Evolutionary conservation across 345 rosid genomes (phyloP).

Genomic region (Angophora floribunda): DNA sequence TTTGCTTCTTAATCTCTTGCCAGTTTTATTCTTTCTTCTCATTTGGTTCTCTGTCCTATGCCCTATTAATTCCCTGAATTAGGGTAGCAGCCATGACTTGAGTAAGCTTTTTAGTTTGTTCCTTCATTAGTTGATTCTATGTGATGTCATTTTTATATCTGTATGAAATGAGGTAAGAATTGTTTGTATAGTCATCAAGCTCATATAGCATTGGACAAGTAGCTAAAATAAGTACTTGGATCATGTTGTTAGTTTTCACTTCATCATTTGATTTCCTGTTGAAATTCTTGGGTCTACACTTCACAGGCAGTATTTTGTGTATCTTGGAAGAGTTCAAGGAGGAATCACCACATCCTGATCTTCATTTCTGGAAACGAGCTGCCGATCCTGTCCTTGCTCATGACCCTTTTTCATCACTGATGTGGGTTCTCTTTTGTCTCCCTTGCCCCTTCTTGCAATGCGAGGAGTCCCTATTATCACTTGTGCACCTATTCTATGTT

Average conservation of each 20-base stretch:
- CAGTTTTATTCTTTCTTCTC: background rate
- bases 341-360: constrained; percentile 31
- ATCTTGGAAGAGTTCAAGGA: constrained; percentile 33
- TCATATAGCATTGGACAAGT: background rate
- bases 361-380: constrained; percentile 64
- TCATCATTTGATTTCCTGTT: background rate
- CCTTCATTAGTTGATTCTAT: background rate
- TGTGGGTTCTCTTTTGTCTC: constrained; percentile 94
- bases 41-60: background rate
- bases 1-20: background rate
- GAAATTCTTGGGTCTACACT: background rate
- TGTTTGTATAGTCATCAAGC: background rate
- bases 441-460: constrained; percentile 78
- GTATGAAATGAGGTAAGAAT: background rate
- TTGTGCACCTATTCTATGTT: constrained; percentile 73
- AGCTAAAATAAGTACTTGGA: background rate
- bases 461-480: constrained; percentile 63
- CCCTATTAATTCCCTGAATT: background rate
- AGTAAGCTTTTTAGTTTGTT: background rate
- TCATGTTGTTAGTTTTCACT: background rate
- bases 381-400: constrained; percentile 75
- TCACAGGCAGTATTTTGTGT: constrained; percentile 35
- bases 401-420: constrained; percentile 94
- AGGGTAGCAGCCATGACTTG: background rate
- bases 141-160: background rate